Conservation (phyloP, 805 yeast genomes). For the Candida adriatica region DNA sequence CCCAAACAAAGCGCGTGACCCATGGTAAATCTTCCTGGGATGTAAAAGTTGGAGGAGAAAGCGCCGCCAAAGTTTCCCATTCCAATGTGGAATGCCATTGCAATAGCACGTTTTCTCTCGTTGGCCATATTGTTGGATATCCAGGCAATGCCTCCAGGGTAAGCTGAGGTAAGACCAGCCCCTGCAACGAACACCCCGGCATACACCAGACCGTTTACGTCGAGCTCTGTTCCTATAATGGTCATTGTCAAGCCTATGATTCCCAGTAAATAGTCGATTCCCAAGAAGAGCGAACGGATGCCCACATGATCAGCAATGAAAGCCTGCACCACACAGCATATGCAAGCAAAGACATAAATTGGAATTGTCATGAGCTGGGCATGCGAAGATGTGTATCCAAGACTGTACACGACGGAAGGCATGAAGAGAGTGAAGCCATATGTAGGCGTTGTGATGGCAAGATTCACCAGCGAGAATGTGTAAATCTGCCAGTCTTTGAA, state of each 20-base stretch:
- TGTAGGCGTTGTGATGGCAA: constrained; percentile 13
- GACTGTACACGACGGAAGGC: constrained; percentile 13
- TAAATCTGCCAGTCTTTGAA: constrained; percentile 13
- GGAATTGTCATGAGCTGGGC: constrained; percentile 27
- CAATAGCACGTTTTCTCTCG: constrained; percentile 31
- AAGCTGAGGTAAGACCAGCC: constrained; percentile 26
- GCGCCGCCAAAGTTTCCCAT: constrained; percentile 34
- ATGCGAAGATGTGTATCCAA: constrained; percentile 10
- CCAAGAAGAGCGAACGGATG: constrained; percentile 25
- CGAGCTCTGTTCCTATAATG: constrained; percentile 24
- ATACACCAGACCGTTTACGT: constrained; percentile 21
- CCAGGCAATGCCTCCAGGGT: constrained; percentile 34
- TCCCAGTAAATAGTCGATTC: constrained; percentile 24
- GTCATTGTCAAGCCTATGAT: constrained; percentile 29
- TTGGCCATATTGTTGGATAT: constrained; percentile 31
- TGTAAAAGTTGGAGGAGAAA: constrained; percentile 29
- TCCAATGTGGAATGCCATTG: constrained; percentile 34
- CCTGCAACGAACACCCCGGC: constrained; percentile 28
- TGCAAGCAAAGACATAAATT: constrained; percentile 9
- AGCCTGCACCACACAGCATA: constrained; percentile 12
- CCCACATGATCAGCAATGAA: constrained; percentile 19
- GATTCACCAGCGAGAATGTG: constrained; percentile 7
- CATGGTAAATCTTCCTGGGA: constrained; percentile 24
- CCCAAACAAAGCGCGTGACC: constrained; percentile 30
- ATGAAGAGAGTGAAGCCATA: constrained; percentile 14